phyloP scores from a whole-genome alignment of 2,329 filamentous ascomycete species.

The Botryotinia calthae region DNA sequence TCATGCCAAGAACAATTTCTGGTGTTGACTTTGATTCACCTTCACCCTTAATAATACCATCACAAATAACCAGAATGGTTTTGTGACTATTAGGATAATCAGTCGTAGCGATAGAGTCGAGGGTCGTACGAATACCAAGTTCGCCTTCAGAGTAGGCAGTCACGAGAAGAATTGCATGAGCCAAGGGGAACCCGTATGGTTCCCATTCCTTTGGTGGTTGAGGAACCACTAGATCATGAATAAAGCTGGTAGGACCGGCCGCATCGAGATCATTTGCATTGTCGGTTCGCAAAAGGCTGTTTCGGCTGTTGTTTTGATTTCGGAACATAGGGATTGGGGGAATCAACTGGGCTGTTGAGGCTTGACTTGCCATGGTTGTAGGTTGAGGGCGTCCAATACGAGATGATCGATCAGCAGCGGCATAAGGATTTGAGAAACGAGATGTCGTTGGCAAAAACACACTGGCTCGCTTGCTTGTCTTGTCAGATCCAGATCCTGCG shows the following conservation, averaged over 20 bases:
- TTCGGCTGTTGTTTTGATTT: conserved; percentile 59
- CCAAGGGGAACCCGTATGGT: conserved; percentile 91
- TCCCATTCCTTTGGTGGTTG: conserved; percentile 97
- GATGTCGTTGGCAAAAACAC: conserved; percentile 89
- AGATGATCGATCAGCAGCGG: conserved; percentile 57
- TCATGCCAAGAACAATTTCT: conserved; percentile 87
- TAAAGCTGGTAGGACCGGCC: conserved; percentile 85
- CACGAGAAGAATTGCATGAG: conserved; percentile 89
- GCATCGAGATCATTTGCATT: conserved; percentile 61
- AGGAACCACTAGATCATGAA: conserved; percentile 92
- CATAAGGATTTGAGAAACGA: conserved; percentile 88
- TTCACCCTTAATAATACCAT: conserved; percentile 95
- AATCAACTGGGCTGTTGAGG: conserved; percentile 67
- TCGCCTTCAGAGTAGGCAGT: conserved; percentile 97
- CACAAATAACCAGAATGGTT: conserved; percentile 91
- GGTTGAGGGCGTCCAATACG: conserved; percentile 55
- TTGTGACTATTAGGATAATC: conserved; percentile 99
- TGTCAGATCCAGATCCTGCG: conserved; percentile 64
- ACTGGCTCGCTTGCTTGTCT: conserved; percentile 76
- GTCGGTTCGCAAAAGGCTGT: conserved; percentile 63
- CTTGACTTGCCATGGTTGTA: conserved; percentile 94
- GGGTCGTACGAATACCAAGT: conserved; percentile 85
- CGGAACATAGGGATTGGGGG: conserved; percentile 71
- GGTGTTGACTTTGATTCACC: conserved; percentile 85
- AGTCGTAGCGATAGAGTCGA: conserved; percentile 95